Base-by-base conservation (phyloP, 345 rosid genomes). In the Euphorbia pulcherrima region DNA sequence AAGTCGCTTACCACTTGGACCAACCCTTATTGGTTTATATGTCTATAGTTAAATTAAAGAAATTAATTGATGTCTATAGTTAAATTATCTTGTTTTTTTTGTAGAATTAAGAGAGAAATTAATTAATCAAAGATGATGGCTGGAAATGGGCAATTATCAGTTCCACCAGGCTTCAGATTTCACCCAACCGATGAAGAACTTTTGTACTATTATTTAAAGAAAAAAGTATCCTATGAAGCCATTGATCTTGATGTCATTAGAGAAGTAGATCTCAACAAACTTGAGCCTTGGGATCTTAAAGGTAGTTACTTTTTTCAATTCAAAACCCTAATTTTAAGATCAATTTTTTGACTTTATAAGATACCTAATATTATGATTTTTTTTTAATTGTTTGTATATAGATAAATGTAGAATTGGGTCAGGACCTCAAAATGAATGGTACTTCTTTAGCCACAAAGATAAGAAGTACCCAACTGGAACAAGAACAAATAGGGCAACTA, bases 221-320 rank as follows among this genome's bases (percentile, higher is more conserved):
- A 91, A 90, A 94, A 91, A 72, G 97, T 94, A 41, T 91, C 97
- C 3, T 94, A 88, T 66, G 99, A 94, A 74, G 88, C 95, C 60
- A 91, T 91, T 59, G 96, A 94, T 67, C 90, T 94, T 3, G 97
- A 94, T 64, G 99, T 94, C 51, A 94, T 94, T 27, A 86, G 92
- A 68, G 99, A 94, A 73, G 88, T 94, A 47, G 99, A 94, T 74
- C 99, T 94, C 80, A 94, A 94, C 85, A 94, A 85, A 75, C 92
- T 94, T 29, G 97, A 94, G 84, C 99, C 99, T 20, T 94, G 99
- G 99, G 99, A 94, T 73, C 97, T 94, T 70, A 91, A 83, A 91
- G 97, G 99, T 93, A 35, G 8, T 56, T 65, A 21, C 6, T 9
- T 54, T 37, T 6, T 57, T 6, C 26, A 12, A 1, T 4, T 8